Conservation (phyloP, 1,284 basidiomycete species). For the Trichosporon faecale region DNA sequence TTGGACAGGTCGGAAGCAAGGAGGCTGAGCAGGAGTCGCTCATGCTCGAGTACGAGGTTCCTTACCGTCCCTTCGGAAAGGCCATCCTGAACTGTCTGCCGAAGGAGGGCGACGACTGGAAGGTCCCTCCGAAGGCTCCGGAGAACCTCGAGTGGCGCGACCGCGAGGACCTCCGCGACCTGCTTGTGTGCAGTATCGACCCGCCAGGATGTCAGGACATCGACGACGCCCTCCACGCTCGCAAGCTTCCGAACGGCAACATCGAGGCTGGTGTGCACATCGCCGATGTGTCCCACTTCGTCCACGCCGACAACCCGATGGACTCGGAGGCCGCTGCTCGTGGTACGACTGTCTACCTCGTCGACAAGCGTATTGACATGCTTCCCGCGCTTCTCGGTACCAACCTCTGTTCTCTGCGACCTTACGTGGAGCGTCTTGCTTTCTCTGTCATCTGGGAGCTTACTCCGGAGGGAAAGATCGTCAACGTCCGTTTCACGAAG, state of each 20-base stretch:
- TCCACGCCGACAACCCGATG: constrained; percentile 91
- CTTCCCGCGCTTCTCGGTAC: constrained; percentile 90
- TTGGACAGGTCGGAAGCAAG: constrained; percentile 89
- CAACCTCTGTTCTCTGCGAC: constrained; percentile 90
- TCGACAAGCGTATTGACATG: constrained; percentile 99
- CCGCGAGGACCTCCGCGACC: constrained; percentile 79
- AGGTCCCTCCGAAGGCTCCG: constrained; percentile 74
- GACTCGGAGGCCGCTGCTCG: constrained; percentile 91
- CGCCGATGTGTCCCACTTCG: constrained; percentile 97
- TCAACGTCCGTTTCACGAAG: constrained; percentile 88
- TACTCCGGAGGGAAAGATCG: constrained; percentile 78
- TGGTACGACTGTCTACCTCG: constrained; percentile 96
- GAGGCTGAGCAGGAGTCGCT: constrained; percentile 95
- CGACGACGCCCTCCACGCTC: constrained; percentile 96
- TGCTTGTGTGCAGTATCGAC: constrained; percentile 94
- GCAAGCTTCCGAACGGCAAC: constrained; percentile 83
- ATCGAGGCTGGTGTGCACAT: constrained; percentile 99
- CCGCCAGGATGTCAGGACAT: constrained; percentile 98
- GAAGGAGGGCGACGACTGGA: constrained; percentile 83
- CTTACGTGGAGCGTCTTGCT: constrained; percentile 89
- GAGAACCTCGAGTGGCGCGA: constrained; percentile 69
- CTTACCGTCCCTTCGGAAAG: constrained; percentile 92
- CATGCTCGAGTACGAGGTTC: constrained; percentile 92
- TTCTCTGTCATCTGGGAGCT: constrained; percentile 97
- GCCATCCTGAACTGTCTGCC: constrained; percentile 92